These are phyloP conservation scores for Aspergillus costaricaensis DNA, from an alignment of 2,329 filamentous ascomycete species.

Conservation along the genomic window DNA sequence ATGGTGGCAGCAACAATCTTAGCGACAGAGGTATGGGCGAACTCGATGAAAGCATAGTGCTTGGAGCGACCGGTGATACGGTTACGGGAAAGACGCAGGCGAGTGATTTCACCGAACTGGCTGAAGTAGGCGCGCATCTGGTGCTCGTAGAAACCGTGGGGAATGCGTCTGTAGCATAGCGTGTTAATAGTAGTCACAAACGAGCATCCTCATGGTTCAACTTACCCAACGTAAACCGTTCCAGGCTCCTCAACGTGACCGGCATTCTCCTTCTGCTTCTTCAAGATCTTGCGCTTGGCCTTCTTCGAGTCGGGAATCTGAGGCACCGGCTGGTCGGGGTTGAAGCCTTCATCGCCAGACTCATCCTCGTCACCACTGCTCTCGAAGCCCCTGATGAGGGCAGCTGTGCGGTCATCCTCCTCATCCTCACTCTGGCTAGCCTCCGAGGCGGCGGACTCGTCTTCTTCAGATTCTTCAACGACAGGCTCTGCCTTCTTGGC, in stretches of 20 bases:
- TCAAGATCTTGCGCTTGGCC: conserved; percentile 53
- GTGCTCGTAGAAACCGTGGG: conserved; percentile 95
- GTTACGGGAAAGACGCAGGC: conserved; percentile 83
- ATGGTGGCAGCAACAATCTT: conserved; percentile 93
- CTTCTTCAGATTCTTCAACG: conserved; percentile 39
- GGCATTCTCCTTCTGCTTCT: conserved; percentile 51
- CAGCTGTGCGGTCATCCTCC: conserved; percentile 56
- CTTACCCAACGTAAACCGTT: conserved; percentile 78
- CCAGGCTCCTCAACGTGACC: conserved; percentile 59
- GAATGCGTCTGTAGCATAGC: conserved; percentile 62
- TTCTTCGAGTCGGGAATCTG: conserved; percentile 49
- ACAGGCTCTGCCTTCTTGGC: conserved; percentile 48
- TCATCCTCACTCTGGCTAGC: conserved; percentile 34
- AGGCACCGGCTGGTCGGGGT: conserved; percentile 47
- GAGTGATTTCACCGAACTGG: conserved; percentile 83
- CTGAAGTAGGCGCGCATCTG: conserved; percentile 92
- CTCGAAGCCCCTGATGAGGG: conserved; percentile 58
- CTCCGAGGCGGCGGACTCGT: conserved; percentile 22
- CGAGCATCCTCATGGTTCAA: conserved; percentile 11
- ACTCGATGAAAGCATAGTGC: conserved; percentile 95
- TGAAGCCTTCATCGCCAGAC: conserved; percentile 48
- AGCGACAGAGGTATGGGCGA: conserved; percentile 73
- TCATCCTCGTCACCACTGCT: conserved; percentile 56
- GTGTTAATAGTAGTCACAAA: conserved; percentile 20
- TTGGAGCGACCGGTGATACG: conserved; percentile 87